Conservation (phyloP, 1,284 basidiomycete species). For the Coriolopsis trogii region DNA sequence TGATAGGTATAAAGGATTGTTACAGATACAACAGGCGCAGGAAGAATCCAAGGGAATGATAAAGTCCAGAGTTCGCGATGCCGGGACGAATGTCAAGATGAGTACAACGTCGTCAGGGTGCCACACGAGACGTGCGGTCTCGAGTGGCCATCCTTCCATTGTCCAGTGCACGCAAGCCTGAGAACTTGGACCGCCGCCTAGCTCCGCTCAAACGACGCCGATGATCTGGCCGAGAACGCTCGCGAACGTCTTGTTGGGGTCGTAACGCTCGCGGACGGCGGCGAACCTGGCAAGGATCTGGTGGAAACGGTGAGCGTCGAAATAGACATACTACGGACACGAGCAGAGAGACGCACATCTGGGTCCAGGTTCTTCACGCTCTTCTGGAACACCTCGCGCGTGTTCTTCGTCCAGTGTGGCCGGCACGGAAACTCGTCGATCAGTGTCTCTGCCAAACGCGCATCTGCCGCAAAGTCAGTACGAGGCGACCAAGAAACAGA, state of each 20-base stretch:
- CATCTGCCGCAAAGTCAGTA: neutral
- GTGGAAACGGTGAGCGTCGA: neutral
- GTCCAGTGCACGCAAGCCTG: no score
- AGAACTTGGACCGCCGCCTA: no score
- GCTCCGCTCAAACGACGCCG: no score
- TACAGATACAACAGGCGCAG: no score
- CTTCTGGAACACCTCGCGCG: neutral
- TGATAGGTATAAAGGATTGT: no score
- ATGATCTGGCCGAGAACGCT: neutral
- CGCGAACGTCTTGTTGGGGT: neutral
- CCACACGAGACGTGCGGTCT: no score
- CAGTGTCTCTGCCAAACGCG: neutral
- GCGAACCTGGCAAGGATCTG: neutral
- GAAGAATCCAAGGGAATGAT: no score
- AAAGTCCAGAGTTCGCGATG: no score
- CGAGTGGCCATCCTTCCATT: no score
- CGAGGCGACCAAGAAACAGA: neutral
- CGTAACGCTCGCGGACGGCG: neutral
- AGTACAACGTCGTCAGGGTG: no score
- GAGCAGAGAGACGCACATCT: neutral
- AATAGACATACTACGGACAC: neutral
- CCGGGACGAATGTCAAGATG: no score
- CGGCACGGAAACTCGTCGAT: constrained; percentile 1
- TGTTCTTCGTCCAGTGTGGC: constrained; percentile 2
- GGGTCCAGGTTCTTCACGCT: neutral